Percentiles rank a stretch among this genome's conserved stretches.
phyloP scores from a whole-genome alignment of 73 alveolate genomes.

The Durusdinium trenchii region DNA sequence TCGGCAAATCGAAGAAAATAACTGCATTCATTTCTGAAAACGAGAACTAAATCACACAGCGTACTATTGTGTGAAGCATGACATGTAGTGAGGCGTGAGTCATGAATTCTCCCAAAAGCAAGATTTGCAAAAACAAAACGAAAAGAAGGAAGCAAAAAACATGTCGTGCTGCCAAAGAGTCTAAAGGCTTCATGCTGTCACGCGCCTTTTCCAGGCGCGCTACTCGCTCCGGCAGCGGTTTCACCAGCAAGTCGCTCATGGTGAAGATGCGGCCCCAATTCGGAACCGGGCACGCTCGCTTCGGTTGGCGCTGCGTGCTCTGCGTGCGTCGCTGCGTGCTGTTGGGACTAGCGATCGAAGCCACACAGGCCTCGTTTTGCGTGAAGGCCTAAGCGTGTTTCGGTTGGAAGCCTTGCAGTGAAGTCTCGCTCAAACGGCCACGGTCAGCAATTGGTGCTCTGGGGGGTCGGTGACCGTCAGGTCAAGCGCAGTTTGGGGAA shows the following conservation, averaged over 20 bases:
- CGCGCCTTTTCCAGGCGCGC: constrained; percentile 42
- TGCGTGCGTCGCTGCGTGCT: not conserved
- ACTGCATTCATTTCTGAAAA: not conserved
- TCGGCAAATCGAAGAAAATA: not conserved
- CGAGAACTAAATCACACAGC: not conserved
- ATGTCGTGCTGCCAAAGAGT: too few species aligned
- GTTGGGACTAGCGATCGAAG: not conserved
- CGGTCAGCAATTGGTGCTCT: too few species aligned
- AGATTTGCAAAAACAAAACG: not conserved
- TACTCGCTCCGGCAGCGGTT: constrained; percentile 52
- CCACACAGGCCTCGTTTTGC: not conserved
- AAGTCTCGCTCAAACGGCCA: too few species aligned
- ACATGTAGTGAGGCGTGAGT: not conserved
- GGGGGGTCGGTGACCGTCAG: too few species aligned
- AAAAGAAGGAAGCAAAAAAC: not conserved
- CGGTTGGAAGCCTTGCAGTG: too few species aligned
- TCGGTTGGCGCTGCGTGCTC: too few species aligned
- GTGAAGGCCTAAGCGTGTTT: not conserved
- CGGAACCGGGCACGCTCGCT: not conserved
- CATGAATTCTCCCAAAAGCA: not conserved
- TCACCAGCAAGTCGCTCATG: constrained; percentile 65
- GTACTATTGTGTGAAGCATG: too few species aligned
- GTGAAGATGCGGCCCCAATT: not conserved
- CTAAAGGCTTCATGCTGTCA: constrained; percentile 41
- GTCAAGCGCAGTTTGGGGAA: too few species aligned